Evolutionary conservation across 129 eudicot genomes (phyloP).

Genomic region (Sambucus nigra): DNA sequence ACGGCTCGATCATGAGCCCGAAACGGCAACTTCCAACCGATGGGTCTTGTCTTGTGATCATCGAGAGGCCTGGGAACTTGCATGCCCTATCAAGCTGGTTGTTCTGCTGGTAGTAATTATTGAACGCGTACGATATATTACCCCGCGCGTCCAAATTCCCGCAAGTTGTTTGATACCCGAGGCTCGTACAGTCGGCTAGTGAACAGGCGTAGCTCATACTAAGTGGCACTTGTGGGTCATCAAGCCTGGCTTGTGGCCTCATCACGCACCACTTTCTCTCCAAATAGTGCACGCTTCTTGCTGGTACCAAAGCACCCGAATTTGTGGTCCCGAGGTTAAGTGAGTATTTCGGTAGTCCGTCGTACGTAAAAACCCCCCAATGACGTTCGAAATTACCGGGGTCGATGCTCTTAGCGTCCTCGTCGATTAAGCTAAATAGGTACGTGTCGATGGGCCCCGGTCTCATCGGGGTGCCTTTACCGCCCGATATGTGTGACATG

Average conservation of each 20-base stretch:
- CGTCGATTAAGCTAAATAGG: slow-evolving; percentile 50
- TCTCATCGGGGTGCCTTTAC: slow-evolving; percentile 62
- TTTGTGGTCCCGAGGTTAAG: slow-evolving; percentile 41
- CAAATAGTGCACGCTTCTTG: slow-evolving; percentile 30
- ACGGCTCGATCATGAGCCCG: slow-evolving; percentile 30
- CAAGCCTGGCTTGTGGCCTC: slow-evolving; percentile 27
- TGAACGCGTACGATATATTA: slow-evolving; percentile 50
- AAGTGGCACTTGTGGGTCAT: slow-evolving; percentile 22
- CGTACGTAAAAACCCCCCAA: slow-evolving; percentile 49
- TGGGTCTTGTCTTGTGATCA: slow-evolving; percentile 41
- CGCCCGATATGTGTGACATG: slow-evolving; percentile 40
- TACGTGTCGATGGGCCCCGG: slow-evolving; percentile 44
- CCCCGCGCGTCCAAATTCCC: slow-evolving; percentile 37
- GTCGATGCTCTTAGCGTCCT: slow-evolving; percentile 50
- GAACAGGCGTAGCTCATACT: slow-evolving; percentile 59
- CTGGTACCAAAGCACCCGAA: slow-evolving; percentile 24
- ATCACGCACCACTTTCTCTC: slow-evolving; percentile 45
- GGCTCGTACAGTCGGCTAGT: slow-evolving; percentile 53
- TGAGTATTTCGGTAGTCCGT: slow-evolving; percentile 47
- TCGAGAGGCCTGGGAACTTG: slow-evolving; percentile 34
- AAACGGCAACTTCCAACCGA: slow-evolving; percentile 37
- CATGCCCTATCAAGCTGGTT: slow-evolving; percentile 53
- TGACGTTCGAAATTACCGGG: slow-evolving; percentile 63
- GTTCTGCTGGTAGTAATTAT: slow-evolving; percentile 53
- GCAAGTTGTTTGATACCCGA: slow-evolving; percentile 55